A percentile compares a stretch with the other conserved stretches of the same genome.
Evolutionary conservation across 2,329 filamentous ascomycete species (phyloP).

Genomic region (Scleromitrula shiraiana): DNA sequence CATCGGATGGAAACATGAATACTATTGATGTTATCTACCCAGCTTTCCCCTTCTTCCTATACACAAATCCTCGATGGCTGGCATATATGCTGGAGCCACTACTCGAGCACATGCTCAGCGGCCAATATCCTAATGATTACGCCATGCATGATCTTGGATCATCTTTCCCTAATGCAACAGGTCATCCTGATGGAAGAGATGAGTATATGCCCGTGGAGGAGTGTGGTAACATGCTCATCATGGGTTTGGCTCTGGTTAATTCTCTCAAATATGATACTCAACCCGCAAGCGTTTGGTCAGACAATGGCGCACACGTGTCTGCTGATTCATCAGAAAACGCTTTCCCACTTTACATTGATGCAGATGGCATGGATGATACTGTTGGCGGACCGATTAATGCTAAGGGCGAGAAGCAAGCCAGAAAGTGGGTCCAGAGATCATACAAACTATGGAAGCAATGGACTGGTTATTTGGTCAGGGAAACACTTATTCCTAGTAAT

Average conservation of each 20-base stretch:
- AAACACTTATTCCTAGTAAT: conserved; percentile 54
- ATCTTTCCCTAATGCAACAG: conserved; percentile 70
- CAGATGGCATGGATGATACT: conserved; percentile 50
- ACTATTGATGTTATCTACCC: conserved; percentile 86
- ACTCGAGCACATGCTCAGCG: conserved; percentile 72
- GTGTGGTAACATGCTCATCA: conserved; percentile 61
- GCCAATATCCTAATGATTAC: conserved; percentile 79
- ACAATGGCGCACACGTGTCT: conserved; percentile 27
- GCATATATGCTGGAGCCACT: conserved; percentile 73
- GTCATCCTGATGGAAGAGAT: conserved; percentile 55
- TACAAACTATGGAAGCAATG: conserved; percentile 62
- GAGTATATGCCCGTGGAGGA: conserved; percentile 63
- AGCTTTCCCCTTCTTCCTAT: conserved; percentile 77
- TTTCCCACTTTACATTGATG: conserved; percentile 33
- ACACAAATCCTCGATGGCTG: conserved; percentile 75
- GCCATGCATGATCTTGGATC: conserved; percentile 69
- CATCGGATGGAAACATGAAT: conserved; percentile 76
- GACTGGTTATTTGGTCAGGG: conserved; percentile 60
- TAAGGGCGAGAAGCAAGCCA: conserved; percentile 47
- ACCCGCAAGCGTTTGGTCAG: conserved; percentile 51
- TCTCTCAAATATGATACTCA: conserved; percentile 57
- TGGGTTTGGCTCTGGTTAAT: conserved; percentile 69
- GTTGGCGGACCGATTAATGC: conserved; percentile 45
- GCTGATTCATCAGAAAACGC: conserved; percentile 20
- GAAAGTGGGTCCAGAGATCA: conserved; percentile 53